Conservation (phyloP, 345 rosid genomes). For the Eucalyptus camaldulensis region DNA sequence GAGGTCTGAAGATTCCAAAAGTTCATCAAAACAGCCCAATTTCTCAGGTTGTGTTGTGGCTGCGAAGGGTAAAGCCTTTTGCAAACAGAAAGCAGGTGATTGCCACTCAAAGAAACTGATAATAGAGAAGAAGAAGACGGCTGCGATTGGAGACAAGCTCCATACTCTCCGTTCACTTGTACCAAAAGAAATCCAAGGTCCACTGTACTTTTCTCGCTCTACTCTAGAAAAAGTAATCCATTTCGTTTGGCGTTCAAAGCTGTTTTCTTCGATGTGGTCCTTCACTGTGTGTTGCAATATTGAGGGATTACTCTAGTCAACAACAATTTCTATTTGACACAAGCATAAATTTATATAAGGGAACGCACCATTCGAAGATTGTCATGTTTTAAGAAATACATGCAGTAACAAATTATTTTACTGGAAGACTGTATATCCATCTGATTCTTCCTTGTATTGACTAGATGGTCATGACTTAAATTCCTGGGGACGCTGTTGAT, state of each 20-base stretch:
- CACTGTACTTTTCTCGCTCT: background rate
- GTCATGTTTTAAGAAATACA: background rate
- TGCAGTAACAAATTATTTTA: background rate
- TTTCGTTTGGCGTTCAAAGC: background rate
- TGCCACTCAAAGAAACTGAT: conserved; percentile 57
- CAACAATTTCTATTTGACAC: background rate
- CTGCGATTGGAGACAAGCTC: conserved; percentile 32
- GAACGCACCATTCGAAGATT: background rate
- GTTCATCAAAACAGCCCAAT: conserved; percentile 1
- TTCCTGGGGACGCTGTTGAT: conserved; percentile 51
- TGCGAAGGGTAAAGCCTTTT: background rate
- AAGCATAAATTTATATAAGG: background rate
- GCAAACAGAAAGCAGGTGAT: conserved; percentile 10
- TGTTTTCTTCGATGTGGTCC: background rate
- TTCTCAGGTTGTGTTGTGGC: conserved; percentile 1
- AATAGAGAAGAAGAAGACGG: conserved; percentile 66
- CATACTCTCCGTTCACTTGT: conserved; percentile 47
- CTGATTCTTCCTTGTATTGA: conserved; percentile 1
- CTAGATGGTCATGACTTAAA: conserved; percentile 63
- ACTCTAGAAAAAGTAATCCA: background rate
- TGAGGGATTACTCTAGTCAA: background rate
- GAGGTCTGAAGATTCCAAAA: background rate
- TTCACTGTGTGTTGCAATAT: background rate
- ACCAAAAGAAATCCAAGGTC: conserved; percentile 76
- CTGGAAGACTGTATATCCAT: background rate